phyloP scores from a whole-genome alignment of 1,284 basidiomycete genomes.

The Phlebopus sp. region DNA sequence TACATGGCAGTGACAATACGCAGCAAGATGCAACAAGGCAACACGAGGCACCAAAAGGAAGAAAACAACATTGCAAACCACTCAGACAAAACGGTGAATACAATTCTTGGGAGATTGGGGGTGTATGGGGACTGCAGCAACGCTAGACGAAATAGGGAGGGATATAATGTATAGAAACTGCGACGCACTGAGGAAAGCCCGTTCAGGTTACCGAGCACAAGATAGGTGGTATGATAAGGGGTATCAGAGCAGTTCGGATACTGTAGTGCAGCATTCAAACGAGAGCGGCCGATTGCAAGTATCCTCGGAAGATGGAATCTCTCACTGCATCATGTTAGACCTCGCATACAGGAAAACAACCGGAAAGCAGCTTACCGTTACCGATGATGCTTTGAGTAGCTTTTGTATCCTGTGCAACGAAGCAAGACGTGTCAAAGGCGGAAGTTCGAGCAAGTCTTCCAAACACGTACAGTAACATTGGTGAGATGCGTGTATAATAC shows the following conservation, averaged over 20 bases:
- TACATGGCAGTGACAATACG: constrained; percentile 3
- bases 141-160: constrained; percentile 2
- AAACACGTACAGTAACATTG: constrained; percentile 64
- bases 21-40: neutral
- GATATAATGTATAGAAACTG: constrained; percentile 10
- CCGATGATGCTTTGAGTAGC: constrained; percentile 78
- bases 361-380: constrained; percentile 49
- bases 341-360: constrained; percentile 9
- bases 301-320: constrained; percentile 70
- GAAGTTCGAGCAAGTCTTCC: neutral
- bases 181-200: neutral
- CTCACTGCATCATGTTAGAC: constrained; percentile 44
- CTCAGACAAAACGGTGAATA: neutral
- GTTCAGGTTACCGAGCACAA: constrained; percentile 7
- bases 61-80: neutral
- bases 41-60: constrained; percentile 16
- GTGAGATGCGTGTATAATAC: constrained; percentile 79
- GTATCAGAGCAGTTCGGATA: neutral
- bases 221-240: neutral
- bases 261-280: constrained; percentile 35
- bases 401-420: constrained; percentile 61
- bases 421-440: constrained; percentile 4
- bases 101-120: constrained; percentile 6
- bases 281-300: constrained; percentile 67
- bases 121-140: neutral